Conservation (phyloP, 2,329 filamentous ascomycete species). For the Exutisphaerella laricina region DNA sequence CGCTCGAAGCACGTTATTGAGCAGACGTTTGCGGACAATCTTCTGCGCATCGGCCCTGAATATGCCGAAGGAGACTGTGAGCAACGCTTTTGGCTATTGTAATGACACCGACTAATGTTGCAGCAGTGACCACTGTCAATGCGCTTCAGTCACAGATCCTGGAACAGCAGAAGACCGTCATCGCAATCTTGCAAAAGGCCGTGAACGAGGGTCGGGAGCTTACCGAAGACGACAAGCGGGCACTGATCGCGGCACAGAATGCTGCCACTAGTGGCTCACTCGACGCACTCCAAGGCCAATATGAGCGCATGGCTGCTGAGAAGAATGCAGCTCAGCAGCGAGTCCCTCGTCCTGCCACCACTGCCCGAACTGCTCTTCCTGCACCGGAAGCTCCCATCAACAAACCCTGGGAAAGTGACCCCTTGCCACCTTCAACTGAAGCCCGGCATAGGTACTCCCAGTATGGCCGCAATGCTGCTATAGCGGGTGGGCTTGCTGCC, state of each 20-base stretch:
- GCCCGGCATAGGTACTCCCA: neutral
- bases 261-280: slow-evolving; percentile 39
- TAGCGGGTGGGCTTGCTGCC: neutral
- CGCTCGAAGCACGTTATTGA: slow-evolving; percentile 21
- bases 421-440: slow-evolving; percentile 1
- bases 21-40: slow-evolving; percentile 18
- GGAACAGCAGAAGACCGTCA: slow-evolving; percentile 40
- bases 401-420: slow-evolving; percentile 6
- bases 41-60: slow-evolving; percentile 30
- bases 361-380: neutral
- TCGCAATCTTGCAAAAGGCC: slow-evolving; percentile 41
- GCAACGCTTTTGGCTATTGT: too few species aligned
- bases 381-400: neutral
- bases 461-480: slow-evolving; percentile 1
- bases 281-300: slow-evolving; percentile 32
- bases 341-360: neutral
- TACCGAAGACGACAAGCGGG: slow-evolving; percentile 36
- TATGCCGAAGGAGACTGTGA: slow-evolving; percentile 39
- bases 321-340: slow-evolving; percentile 3
- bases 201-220: slow-evolving; percentile 37
- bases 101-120: too few species aligned
- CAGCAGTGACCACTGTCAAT: slow-evolving; percentile 39
- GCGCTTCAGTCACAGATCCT: slow-evolving; percentile 41
- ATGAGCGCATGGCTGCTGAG: slow-evolving; percentile 13
- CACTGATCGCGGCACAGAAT: slow-evolving; percentile 38